Percentiles rank a stretch among this genome's conserved stretches.
These are phyloP conservation scores for Hericium erinaceus DNA, from an alignment of 768 basidiomycete genomes.

Conservation along the genomic window DNA sequence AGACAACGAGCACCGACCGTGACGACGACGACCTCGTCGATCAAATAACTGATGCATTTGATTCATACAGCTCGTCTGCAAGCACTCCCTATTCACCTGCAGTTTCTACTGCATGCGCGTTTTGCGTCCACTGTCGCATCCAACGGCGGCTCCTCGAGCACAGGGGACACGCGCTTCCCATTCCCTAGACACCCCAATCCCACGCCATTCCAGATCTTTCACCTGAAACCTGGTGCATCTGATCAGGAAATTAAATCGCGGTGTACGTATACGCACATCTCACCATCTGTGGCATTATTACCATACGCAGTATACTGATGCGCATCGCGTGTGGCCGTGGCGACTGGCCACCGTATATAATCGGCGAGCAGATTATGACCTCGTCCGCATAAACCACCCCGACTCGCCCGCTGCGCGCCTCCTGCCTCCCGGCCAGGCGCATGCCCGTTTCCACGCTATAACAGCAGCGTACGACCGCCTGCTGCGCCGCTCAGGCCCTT, in stretches of 20 bases:
- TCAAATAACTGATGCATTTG: too few species aligned
- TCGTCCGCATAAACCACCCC: constrained; percentile 65
- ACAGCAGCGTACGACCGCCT: constrained; percentile 55
- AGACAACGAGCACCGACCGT: too few species aligned
- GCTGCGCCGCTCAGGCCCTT: constrained; percentile 23
- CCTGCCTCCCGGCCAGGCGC: constrained; percentile 36
- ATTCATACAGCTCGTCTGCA: too few species aligned
- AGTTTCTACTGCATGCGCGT: not conserved
- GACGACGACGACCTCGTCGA: too few species aligned
- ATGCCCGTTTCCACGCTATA: constrained; percentile 56
- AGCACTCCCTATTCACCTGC: not conserved
- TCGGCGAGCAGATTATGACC: constrained; percentile 50
- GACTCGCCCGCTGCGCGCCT: constrained; percentile 41
- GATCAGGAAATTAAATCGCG: constrained; percentile 56
- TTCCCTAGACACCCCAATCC: not conserved
- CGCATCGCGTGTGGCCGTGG: not conserved
- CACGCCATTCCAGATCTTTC: constrained; percentile 67
- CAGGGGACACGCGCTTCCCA: not conserved
- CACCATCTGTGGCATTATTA: not conserved
- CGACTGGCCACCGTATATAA: not conserved
- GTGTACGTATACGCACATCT: constrained; percentile 37
- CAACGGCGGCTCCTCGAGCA: not conserved
- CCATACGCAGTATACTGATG: not conserved
- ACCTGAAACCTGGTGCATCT: constrained; percentile 44
- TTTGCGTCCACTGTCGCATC: not conserved